Percentiles rank a stretch among this genome's conserved stretches.
These are phyloP conservation scores for Chlorella sorokiniana DNA, from an alignment of 139 green algal genomes.

Conservation along the genomic window DNA sequence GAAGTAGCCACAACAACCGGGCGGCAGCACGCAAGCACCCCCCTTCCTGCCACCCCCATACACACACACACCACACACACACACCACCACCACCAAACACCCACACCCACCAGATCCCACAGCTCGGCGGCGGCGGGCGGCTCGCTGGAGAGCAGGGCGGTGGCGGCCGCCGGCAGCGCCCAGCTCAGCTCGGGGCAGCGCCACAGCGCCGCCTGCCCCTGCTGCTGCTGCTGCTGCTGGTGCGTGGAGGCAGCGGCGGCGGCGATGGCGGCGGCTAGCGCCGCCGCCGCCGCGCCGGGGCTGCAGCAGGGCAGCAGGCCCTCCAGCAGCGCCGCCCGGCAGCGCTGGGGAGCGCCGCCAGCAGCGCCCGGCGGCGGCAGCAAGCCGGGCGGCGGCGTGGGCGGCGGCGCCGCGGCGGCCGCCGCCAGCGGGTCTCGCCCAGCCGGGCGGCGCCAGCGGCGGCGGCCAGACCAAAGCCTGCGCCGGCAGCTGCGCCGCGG, in stretches of 20 bases:
- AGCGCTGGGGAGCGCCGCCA: not conserved
- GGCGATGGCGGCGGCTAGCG: not conserved
- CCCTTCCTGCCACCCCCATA: not conserved
- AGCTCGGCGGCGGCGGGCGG: not conserved
- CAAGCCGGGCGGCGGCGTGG: not conserved
- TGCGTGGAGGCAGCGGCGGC: too few species aligned
- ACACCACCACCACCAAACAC: not conserved
- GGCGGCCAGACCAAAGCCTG: constrained; percentile 11
- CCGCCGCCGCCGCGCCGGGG: not conserved
- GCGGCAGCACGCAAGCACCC: not conserved
- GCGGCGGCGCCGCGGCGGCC: not conserved
- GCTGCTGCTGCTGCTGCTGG: not conserved
- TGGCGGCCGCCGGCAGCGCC: constrained; percentile 1
- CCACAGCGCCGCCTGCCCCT: not conserved
- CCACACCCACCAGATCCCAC: constrained; percentile 17
- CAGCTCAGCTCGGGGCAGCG: constrained; percentile 1
- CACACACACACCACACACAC: not conserved
- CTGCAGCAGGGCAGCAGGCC: not conserved
- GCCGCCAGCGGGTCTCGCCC: constrained; percentile 1
- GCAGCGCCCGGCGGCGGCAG: not conserved
- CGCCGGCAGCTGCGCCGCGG: not conserved
- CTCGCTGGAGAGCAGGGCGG: not conserved
- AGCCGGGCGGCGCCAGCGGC: not conserved
- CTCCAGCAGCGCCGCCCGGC: not conserved
- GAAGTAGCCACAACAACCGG: too few species aligned